Evolutionary conservation across 768 basidiomycete genomes (phyloP), one percentile per base, ranked within the genome.

Genomic region (Serendipita sp.): DNA sequence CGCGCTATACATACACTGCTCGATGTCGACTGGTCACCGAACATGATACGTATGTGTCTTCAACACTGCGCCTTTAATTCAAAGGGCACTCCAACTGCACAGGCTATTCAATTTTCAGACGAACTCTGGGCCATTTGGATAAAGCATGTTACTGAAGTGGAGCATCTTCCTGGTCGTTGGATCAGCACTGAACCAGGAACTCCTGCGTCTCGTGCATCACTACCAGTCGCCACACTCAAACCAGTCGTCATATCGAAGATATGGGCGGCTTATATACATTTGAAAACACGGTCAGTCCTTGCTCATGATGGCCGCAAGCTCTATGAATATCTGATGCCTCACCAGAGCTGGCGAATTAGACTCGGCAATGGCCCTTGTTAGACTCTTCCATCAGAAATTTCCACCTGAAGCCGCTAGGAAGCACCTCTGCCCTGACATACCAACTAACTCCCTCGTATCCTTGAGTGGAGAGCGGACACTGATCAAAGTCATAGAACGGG

Each of bases 91-190:
- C 31, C 46, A 23, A 63, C 27, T 4, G 68, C 69, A 3, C 60
- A 76, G 2, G 84, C 81, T 3, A 65, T 78, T 33, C 69, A 69
- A 37, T 86, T 85, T 70, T 84, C 82, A 0, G 75, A 81, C 29
- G 78, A 80, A 45, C 64, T 89, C 3, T 94, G 91, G 87, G 70
- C 67, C 8, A 77, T 80, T 63, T 95, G 89, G 86, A 67, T 73
- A 11, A 66, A 37, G 4, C 68, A 67, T 67, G 43, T 48, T 27
- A 66, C 62, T 6, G 45, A 60, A 43, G 27, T 44, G 58, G 10
- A 16, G 48, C n/a, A 23, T 36, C 2, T 18, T 6, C 15, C 48
- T 44, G 10, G 15, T 62, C 5, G 18, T 40, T 23, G 27, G 34
- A 31, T 36, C 16, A 23, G 66, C 80, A 0, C 86, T 87, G 69